phyloP scores from a whole-genome alignment of 2,329 filamentous ascomycete species.

The Graphilbum sp. region DNA sequence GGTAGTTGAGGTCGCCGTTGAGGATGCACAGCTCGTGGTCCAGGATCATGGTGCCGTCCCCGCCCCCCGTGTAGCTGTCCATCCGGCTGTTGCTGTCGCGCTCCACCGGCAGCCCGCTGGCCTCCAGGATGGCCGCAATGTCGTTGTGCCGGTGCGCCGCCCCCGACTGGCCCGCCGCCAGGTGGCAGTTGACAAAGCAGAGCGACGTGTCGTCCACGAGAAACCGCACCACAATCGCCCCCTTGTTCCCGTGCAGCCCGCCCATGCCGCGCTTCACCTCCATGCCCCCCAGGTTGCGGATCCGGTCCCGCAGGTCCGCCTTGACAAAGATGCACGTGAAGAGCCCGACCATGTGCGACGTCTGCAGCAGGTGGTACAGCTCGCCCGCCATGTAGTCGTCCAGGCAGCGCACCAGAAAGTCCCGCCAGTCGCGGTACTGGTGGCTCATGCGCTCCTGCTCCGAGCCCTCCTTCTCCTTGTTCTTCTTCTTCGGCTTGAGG shows the following conservation, averaged over 20 bases:
- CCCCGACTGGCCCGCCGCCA: constrained; percentile 84
- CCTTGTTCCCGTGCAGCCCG: constrained; percentile 90
- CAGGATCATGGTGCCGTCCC: constrained; percentile 84
- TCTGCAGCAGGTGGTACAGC: constrained; percentile 74
- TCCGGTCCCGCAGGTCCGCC: constrained; percentile 55
- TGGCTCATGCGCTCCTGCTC: constrained; percentile 90
- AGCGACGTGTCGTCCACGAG: constrained; percentile 83
- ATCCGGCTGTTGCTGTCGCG: constrained; percentile 48
- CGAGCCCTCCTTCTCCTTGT: constrained; percentile 68
- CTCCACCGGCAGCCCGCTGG: constrained; percentile 56
- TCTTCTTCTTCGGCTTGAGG: constrained; percentile 80
- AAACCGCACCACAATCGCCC: constrained; percentile 82
- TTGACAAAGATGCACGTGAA: constrained; percentile 96
- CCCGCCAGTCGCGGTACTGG: constrained; percentile 91
- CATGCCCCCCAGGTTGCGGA: constrained; percentile 60
- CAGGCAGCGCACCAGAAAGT: constrained; percentile 67
- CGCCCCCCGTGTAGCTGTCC: constrained; percentile 77
- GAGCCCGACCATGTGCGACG: constrained; percentile 76
- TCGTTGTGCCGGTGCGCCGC: constrained; percentile 88
- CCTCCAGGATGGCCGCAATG: constrained; percentile 75
- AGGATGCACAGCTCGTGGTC: constrained; percentile 96
- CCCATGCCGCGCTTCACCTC: constrained; percentile 96
- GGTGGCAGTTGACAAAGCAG: constrained; percentile 94
- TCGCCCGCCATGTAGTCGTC: constrained; percentile 71
- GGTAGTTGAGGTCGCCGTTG: constrained; percentile 95